These are phyloP conservation scores for Mariannaea elegans DNA, from an alignment of 2,329 filamentous ascomycete species.

Conservation along the genomic window DNA sequence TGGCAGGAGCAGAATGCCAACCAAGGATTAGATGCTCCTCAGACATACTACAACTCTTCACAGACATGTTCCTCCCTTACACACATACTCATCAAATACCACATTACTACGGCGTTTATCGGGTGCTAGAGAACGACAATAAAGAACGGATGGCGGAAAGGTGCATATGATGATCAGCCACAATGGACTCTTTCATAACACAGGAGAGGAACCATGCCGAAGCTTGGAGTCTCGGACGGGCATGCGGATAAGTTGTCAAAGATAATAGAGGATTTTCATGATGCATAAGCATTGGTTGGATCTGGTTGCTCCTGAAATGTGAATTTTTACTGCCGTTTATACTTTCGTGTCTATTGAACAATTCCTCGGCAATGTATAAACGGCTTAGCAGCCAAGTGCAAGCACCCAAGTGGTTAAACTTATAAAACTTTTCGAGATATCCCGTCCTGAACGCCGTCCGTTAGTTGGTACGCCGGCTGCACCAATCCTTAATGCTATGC, in stretches of 20 bases:
- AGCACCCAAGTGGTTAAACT: too few relatives aligned
- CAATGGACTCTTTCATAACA: slow-evolving; percentile 6
- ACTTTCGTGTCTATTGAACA: neutral
- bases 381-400: too few relatives aligned
- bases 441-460: too few relatives aligned
- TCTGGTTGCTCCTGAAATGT: neutral
- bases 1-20: slow-evolving; percentile 30
- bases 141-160: slow-evolving; percentile 13
- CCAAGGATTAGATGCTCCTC: slow-evolving; percentile 38
- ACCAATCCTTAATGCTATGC: too few relatives aligned
- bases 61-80: slow-evolving; percentile 8
- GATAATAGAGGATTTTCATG: slow-evolving; percentile 32
- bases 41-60: slow-evolving; percentile 18
- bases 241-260: slow-evolving; percentile 26
- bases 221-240: slow-evolving; percentile 21
- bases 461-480: too few relatives aligned
- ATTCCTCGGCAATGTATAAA: too few relatives aligned
- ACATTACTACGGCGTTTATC: slow-evolving; percentile 44
- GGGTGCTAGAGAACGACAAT: slow-evolving; percentile 34
- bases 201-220: slow-evolving; percentile 3
- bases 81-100: slow-evolving; percentile 31
- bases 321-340: neutral
- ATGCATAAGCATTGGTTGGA: slow-evolving; percentile 1
- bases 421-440: too few relatives aligned
- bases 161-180: neutral